A percentile compares a stretch with the other conserved stretches of the same genome.
Evolutionary conservation across 257 asterid species (phyloP).

Genomic region (Echites panduratus): DNA sequence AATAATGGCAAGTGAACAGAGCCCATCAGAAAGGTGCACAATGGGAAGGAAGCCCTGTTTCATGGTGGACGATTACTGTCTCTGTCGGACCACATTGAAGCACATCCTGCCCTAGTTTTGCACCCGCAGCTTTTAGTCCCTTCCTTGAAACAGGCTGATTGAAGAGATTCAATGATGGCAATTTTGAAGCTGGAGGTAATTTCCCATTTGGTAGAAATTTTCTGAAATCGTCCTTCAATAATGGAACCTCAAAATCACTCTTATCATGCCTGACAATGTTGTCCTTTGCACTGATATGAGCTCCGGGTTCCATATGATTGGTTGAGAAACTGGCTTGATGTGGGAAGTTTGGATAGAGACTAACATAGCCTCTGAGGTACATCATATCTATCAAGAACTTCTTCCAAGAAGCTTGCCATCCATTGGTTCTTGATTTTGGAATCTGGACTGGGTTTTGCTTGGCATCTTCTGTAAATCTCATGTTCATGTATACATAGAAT

Average conservation of each 20-base stretch:
- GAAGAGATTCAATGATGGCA: constrained; percentile 73
- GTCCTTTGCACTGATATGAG: constrained; percentile 82
- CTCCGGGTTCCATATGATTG: constrained; percentile 96
- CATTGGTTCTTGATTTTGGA: constrained; percentile 90
- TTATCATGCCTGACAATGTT: constrained; percentile 69
- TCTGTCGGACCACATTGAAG: constrained; percentile 53
- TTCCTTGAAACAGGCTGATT: constrained; percentile 79
- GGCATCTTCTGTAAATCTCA: constrained; percentile 76
- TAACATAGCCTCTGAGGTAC: constrained; percentile 84
- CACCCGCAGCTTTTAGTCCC: constrained; percentile 89
- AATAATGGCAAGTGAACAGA: neutral
- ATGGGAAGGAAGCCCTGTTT: constrained; percentile 75
- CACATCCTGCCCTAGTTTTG: constrained; percentile 71
- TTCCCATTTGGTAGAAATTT: constrained; percentile 61
- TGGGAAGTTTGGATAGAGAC: constrained; percentile 85
- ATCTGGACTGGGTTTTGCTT: constrained; percentile 88
- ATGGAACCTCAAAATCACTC: constrained; percentile 80
- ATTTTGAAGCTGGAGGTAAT: constrained; percentile 74
- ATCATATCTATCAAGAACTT: constrained; percentile 91
- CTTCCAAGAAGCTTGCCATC: constrained; percentile 99
- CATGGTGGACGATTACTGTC: constrained; percentile 43
- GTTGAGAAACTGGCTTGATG: constrained; percentile 90
- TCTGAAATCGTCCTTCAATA: constrained; percentile 63
- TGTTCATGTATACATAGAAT: constrained; percentile 91
- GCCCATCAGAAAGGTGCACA: constrained; percentile 57